Percentiles rank a stretch among this genome's conserved stretches.
phyloP scores from a whole-genome alignment of 495 filamentous ascomycete species.

The Tricharina praecox region DNA sequence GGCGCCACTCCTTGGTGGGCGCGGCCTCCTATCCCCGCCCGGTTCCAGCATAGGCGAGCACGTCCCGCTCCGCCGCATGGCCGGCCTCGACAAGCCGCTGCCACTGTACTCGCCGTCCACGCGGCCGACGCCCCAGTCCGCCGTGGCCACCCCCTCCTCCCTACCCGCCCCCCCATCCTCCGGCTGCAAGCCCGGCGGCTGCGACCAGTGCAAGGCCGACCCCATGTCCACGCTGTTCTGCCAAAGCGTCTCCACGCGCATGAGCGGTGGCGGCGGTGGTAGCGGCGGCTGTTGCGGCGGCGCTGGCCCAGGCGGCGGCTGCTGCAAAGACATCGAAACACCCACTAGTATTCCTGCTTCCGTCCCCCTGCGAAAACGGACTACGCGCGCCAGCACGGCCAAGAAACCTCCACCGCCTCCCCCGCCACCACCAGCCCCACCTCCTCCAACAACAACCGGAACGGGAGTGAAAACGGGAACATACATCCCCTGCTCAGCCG shows the following conservation, averaged over 20 bases:
- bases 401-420: too few species aligned
- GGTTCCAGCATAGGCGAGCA: not conserved
- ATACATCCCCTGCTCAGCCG: conserved; percentile 54
- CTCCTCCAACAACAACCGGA: too few species aligned
- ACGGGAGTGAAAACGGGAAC: conserved; percentile 13
- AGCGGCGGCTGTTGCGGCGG: conserved; percentile 36
- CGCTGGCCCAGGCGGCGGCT: conserved; percentile 31
- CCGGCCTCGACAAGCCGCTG: conserved; percentile 9
- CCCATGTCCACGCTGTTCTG: conserved; percentile 73
- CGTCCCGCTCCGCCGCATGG: conserved; percentile 4
- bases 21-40: not conserved
- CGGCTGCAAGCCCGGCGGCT: conserved; percentile 51
- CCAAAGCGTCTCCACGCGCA: conserved; percentile 52
- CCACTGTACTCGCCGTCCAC: conserved; percentile 10
- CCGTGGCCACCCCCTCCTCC: not conserved
- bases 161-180: not conserved
- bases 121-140: not conserved
- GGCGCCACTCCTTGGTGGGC: not conserved
- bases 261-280: not conserved
- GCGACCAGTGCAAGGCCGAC: conserved; percentile 59
- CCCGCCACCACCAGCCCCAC: too few species aligned
- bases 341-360: not conserved
- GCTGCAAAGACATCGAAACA: conserved; percentile 24
- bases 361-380: too few species aligned
- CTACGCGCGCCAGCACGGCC: not conserved